These are phyloP conservation scores for Diaporthe caulivora DNA, from an alignment of 2,329 filamentous ascomycete species.

Conservation along the genomic window DNA sequence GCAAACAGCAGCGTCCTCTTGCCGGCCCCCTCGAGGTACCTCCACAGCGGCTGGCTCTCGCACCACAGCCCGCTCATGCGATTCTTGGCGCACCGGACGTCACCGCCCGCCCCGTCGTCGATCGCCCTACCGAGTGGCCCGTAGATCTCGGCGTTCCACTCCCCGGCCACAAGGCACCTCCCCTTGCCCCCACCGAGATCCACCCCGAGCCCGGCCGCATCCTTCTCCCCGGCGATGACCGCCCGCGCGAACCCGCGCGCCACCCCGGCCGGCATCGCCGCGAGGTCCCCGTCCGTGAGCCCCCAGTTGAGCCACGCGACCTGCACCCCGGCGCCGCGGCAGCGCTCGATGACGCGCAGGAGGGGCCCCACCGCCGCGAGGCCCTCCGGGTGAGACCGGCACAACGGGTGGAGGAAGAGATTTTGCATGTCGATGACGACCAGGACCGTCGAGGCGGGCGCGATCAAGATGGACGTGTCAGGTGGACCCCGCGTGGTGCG, in stretches of 20 bases:
- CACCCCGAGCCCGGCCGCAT: conserved; percentile 56
- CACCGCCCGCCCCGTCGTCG: conserved; percentile 44
- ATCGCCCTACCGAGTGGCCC: conserved; percentile 56
- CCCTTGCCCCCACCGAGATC: conserved; percentile 60
- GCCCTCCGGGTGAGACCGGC: conserved; percentile 54
- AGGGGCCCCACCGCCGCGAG: conserved; percentile 56
- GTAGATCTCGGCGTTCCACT: conserved; percentile 69
- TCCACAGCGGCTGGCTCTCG: conserved; percentile 55
- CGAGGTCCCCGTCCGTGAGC: conserved; percentile 63
- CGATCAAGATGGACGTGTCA: conserved; percentile 52
- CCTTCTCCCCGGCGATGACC: conserved; percentile 44
- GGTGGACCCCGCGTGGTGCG: conserved; percentile 46
- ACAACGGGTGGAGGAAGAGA: conserved; percentile 60
- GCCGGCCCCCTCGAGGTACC: conserved; percentile 52
- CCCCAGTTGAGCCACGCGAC: conserved; percentile 71
- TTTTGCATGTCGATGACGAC: conserved; percentile 68
- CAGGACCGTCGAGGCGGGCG: conserved; percentile 57
- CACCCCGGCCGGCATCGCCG: conserved; percentile 61
- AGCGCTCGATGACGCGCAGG: conserved; percentile 57
- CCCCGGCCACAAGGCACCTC: conserved; percentile 61
- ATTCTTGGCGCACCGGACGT: conserved; percentile 68
- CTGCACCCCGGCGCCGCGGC: conserved; percentile 62
- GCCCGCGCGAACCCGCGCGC: conserved; percentile 60
- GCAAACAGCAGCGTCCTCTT: conserved; percentile 66
- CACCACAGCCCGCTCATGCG: conserved; percentile 70